phyloP scores from a whole-genome alignment of 371 early-diverging fungal species.

The Fennellomyces sp. region DNA sequence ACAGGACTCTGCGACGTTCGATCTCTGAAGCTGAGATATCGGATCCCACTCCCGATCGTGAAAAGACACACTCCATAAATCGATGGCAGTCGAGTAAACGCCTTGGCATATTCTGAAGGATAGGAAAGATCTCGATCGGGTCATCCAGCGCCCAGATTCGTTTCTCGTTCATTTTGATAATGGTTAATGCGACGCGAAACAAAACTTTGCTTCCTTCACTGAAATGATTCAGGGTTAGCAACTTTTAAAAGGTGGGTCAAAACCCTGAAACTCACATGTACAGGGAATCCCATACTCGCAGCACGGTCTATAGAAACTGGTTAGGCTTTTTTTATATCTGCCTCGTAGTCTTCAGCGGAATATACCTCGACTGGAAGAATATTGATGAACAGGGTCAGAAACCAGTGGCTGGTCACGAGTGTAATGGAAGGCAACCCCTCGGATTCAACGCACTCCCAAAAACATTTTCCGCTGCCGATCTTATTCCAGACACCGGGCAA shows the following conservation, averaged over 20 bases:
- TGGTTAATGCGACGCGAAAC: conserved; percentile 75
- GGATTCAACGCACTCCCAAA: conserved; percentile 55
- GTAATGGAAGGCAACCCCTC: conserved; percentile 71
- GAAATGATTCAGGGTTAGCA: not conserved
- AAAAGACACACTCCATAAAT: conserved; percentile 60
- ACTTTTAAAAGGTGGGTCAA: not conserved
- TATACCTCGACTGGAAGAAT: conserved; percentile 75
- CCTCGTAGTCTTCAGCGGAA: not conserved
- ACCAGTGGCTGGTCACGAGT: conserved; percentile 84
- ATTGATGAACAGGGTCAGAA: conserved; percentile 80
- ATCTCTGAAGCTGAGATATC: conserved; percentile 54
- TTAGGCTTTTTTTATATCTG: conserved; percentile 14
- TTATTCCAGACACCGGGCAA: conserved; percentile 64
- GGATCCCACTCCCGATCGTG: conserved; percentile 33
- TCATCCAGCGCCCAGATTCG: conserved; percentile 64
- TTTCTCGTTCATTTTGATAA: conserved; percentile 73
- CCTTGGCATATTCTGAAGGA: conserved; percentile 68
- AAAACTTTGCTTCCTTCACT: conserved; percentile 82
- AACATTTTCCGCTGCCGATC: conserved; percentile 47
- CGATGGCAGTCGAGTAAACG: conserved; percentile 70
- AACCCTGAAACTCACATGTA: conserved; percentile 58
- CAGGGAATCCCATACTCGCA: conserved; percentile 85
- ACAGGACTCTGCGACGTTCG: conserved; percentile 46
- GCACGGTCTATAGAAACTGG: conserved; percentile 50
- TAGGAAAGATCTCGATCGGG: conserved; percentile 66